Base-by-base conservation (phyloP, 2,329 filamentous ascomycete genomes). In the Cucurbitaria berberidis region DNA sequence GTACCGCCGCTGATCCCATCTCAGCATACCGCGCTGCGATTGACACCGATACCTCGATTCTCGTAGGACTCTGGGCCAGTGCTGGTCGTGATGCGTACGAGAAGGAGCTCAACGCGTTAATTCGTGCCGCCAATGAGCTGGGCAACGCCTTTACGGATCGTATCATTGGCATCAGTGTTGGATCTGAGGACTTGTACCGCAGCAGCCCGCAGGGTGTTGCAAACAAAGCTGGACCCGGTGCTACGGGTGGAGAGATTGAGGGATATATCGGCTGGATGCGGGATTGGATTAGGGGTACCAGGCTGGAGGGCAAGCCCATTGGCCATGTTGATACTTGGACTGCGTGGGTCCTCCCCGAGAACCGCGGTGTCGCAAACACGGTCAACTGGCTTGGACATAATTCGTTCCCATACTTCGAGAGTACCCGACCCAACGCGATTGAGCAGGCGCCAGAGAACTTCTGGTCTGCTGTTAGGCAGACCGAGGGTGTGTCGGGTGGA, bases 251-350 rank as follows among this genome's bases (percentile, higher is more conserved):
- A 30, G 80, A 78, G 13, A 78, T 96, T 38, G 82, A 85, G 62
- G 73, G 77, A 51, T 93, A 91, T 77, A 91, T 96, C 78, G 75
- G 80, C 46, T 79, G 88, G 72, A 86, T 89, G 56, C 85, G 86
- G 57, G 74, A 80, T 15, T 80, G 84, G 62, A 83, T 95, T 68
- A 70, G 82, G 18, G 84, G 83, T 55, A 91, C 89, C 10, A 72
- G 77, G 40, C 78, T 89, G 11, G 78, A 81, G 40, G 75, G 76
- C 35, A 82, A 80, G 41, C 80, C 84, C 10, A 80, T 96, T 53
- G 91, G 91, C 42, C 91, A 96, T 75, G 91, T 96, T 68, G 91
- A 96, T 72, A 96, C 91, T 44, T 96, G 90, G 90, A 91, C 88
- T 6, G 73, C 72, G 0, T 76, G 67, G 82, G 85, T 86, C 68